These are phyloP conservation scores for Mucor ambiguus DNA, from an alignment of 371 early-diverging fungal species.

Conservation along the genomic window DNA sequence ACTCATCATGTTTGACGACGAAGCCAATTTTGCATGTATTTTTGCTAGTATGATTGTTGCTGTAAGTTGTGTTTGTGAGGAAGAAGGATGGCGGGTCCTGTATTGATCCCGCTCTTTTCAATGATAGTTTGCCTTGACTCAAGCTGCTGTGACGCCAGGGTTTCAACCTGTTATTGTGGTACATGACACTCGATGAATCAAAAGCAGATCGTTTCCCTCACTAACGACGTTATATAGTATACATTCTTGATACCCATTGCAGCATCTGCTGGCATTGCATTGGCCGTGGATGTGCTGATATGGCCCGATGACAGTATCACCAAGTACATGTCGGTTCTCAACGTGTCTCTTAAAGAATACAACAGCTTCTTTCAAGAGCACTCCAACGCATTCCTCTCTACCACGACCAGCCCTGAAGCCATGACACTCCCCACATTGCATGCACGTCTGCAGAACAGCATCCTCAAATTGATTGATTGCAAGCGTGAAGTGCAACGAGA, in stretches of 20 bases:
- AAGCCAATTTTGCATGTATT: conserved; percentile 45
- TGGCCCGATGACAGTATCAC: conserved; percentile 52
- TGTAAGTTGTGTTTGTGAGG: conserved; percentile 12
- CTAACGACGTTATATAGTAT: too few relatives aligned
- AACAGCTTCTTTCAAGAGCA: conserved; percentile 41
- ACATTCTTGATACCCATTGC: conserved; percentile 42
- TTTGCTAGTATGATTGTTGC: conserved; percentile 39
- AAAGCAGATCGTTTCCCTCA: too few relatives aligned
- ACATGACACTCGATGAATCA: background rate
- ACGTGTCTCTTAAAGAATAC: conserved; percentile 27
- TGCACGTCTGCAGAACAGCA: conserved; percentile 30
- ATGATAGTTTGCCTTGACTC: conserved; percentile 42
- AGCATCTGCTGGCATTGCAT: conserved; percentile 28
- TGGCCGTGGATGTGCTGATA: conserved; percentile 35
- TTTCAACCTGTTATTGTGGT: conserved; percentile 34
- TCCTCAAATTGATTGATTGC: conserved; percentile 39
- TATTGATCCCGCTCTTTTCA: background rate
- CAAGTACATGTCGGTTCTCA: conserved; percentile 36
- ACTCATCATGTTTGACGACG: background rate
- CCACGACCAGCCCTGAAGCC: background rate
- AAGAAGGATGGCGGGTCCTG: background rate
- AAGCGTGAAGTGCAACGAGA: conserved; percentile 51
- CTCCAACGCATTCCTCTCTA: conserved; percentile 31
- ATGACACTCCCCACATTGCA: conserved; percentile 35
- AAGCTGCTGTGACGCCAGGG: conserved; percentile 27